A percentile compares a stretch with the other conserved stretches of the same genome.
These are phyloP conservation scores for Xanthoceras sorbifolium DNA, from an alignment of 345 rosid species.

Conservation along the genomic window DNA sequence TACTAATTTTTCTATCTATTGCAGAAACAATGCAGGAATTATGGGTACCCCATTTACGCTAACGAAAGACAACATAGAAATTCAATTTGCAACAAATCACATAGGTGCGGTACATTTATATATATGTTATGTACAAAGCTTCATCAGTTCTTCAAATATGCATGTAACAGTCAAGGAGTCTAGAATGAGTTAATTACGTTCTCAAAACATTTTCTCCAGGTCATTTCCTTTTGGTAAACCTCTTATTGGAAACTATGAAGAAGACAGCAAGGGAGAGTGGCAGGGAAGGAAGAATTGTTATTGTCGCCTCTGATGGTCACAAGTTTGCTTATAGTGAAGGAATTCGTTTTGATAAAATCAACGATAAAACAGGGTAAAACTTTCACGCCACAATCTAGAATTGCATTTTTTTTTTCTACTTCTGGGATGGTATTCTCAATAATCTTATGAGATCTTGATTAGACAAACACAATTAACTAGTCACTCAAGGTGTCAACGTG, in stretches of 20 bases:
- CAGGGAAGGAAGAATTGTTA: constrained; percentile 66
- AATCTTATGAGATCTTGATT: too few species aligned
- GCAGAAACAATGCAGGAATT: constrained; percentile 58
- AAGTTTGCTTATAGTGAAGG: constrained; percentile 54
- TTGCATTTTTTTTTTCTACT: not conserved
- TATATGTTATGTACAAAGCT: not conserved
- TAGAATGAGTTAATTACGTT: not conserved
- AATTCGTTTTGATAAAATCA: constrained; percentile 56
- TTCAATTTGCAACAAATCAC: constrained; percentile 58
- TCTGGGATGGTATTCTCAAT: not conserved
- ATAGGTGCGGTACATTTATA: constrained; percentile 32
- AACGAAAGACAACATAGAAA: constrained; percentile 50
- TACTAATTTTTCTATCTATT: constrained; percentile 7
- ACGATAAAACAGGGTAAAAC: constrained; percentile 57
- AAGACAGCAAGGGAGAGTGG: constrained; percentile 55
- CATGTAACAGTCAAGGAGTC: not conserved
- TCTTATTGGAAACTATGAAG: constrained; percentile 68
- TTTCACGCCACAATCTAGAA: not conserved
- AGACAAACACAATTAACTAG: too few species aligned
- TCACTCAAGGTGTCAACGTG: too few species aligned
- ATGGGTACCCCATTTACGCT: constrained; percentile 46
- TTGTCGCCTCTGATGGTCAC: constrained; percentile 64
- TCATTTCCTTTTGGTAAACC: constrained; percentile 69
- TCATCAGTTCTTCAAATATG: not conserved
- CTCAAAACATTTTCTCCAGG: constrained; percentile 36